Evolutionary conservation across 495 filamentous ascomycete species (phyloP), one percentile per base, ranked within the genome.

Genomic region (Penicillium cataractarum): DNA sequence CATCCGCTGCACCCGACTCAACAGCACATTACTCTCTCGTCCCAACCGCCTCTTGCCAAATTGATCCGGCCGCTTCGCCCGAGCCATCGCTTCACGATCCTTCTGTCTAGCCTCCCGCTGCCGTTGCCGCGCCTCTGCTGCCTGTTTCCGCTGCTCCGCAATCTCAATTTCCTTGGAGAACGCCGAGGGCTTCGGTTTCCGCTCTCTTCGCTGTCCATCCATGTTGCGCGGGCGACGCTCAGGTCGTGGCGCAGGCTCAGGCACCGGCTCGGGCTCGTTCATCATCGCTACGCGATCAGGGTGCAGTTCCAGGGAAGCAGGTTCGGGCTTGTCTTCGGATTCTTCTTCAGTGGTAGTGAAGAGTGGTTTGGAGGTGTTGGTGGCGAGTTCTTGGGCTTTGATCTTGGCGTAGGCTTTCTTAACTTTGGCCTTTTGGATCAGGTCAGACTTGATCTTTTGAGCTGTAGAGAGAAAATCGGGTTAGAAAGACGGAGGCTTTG

Each of bases 341-440:
- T 55, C 64, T 32, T 65, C 56, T 44, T 65, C 67, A 55, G 74
- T 73, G 31, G 66, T 70, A 48, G 75, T 70, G 56, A 78, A 74
- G 39, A 72, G 63, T 8, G 74, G 74, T 60, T 70, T 77, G 53
- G 60, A 67, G 13, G 63, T 70, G 40, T 62, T 71, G 52, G 67
- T 62, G 13, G 71, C 73, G 33, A 75, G 70, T 73, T 86, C 84
- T 58, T 82, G 80, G 44, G 86, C 86, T 72, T 93, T 92, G 59
- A 97, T 78, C 75, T 97, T 99, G 66, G 88, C 90, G 73, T 97
- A 97, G 46, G 90, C 83, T 76, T 96, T 97, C 76, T 93, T 97
- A 51, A 97, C 83, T 76, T 97, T 97, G 66, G 94, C 93, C 75
- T 93, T 96, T 72, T 91, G 85, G 73, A 99, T 97, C 52, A 99